Evolutionary conservation across 352 stramenopile genomes (phyloP).

Genomic region (Phytophthora meadii): DNA sequence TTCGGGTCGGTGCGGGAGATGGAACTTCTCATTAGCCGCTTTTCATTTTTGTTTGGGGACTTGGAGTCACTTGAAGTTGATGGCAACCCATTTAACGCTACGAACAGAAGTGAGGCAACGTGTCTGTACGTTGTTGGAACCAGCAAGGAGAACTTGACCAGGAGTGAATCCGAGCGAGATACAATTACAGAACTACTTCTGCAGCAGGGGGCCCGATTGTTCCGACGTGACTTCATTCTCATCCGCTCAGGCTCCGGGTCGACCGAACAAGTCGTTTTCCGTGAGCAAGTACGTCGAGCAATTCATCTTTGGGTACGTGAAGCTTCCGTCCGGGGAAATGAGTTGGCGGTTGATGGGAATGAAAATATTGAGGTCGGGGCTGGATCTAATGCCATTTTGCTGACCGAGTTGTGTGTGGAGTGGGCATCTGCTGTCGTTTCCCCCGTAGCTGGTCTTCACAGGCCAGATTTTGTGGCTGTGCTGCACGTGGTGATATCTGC

Average conservation of each 20-base stretch:
- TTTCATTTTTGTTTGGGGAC: constrained; percentile 7
- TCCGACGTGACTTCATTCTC: constrained; percentile 8
- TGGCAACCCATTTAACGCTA: constrained; percentile 12
- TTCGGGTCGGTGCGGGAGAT: constrained; percentile 12
- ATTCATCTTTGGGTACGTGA: constrained; percentile 19
- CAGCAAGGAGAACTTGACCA: too few relatives aligned
- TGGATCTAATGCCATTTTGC: constrained; percentile 5
- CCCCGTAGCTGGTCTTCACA: background rate
- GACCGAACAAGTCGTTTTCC: constrained; percentile 3
- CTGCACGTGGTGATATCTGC: constrained; percentile 14
- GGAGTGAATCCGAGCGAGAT: constrained; percentile 3
- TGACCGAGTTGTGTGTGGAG: constrained; percentile 29
- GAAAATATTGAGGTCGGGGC: background rate
- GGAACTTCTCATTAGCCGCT: constrained; percentile 7
- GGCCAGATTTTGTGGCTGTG: background rate
- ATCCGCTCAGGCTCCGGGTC: background rate
- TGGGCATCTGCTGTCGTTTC: constrained; percentile 8
- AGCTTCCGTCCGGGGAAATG: background rate
- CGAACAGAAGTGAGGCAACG: constrained; percentile 1
- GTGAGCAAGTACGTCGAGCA: constrained; percentile 27
- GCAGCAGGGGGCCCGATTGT: constrained; percentile 23
- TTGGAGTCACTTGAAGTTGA: constrained; percentile 1
- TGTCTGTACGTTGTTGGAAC: constrained; percentile 16
- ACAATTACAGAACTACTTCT: constrained; percentile 22
- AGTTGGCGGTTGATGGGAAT: background rate